Evolutionary conservation across 2,329 filamentous ascomycete species (phyloP), one percentile per base, ranked within the genome.

Genomic region (Colletotrichum magnum): DNA sequence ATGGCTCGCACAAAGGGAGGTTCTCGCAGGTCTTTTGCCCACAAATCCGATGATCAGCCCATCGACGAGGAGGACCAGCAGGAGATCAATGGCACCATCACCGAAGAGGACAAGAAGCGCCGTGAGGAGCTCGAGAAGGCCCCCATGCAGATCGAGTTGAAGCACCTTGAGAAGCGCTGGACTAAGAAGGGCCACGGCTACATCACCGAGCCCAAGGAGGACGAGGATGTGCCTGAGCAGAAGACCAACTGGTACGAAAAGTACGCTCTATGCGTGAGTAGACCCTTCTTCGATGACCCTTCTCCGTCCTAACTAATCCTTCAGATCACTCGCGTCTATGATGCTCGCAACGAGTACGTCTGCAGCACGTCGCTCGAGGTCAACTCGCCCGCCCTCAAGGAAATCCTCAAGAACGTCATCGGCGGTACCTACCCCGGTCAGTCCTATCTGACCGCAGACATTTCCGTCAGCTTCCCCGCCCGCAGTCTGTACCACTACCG

Each of bases 161-260:
- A 78, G 67, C 75, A 79, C 56, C 75, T 79, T 16, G 77, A 79
- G 54, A 76, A 74, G 54, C 77, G 75, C 24, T 77, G 73, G 63
- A 77, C 76, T 54, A 73, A 73, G 43, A 74, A 77, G 64, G 74
- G 75, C 6, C 72, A 72, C 18, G 63, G 63, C 9, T 77, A 75
- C 51, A 73, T 78, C 54, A 70, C 72, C 32, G 78, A 79, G 67
- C 75, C 76, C 15, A 74, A 74, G 57, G 74, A 76, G 54, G 77
- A 72, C 43, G 76, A 73, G 47, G 74, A 71, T 50, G 72, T 73
- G 39, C 76, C 72, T 5, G 76, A 74, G 24, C 62, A 76, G 12
- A 74, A 75, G 64, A 73, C 73, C 60, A 77, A 78, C 70, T 76
- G 75, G 69, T 77, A 75, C 72, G 71, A 74, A 47, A 71, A 78